These are phyloP conservation scores for Nannizziopsis arthrosporioides DNA, from an alignment of 2,329 filamentous ascomycete species.

Conservation along the genomic window DNA sequence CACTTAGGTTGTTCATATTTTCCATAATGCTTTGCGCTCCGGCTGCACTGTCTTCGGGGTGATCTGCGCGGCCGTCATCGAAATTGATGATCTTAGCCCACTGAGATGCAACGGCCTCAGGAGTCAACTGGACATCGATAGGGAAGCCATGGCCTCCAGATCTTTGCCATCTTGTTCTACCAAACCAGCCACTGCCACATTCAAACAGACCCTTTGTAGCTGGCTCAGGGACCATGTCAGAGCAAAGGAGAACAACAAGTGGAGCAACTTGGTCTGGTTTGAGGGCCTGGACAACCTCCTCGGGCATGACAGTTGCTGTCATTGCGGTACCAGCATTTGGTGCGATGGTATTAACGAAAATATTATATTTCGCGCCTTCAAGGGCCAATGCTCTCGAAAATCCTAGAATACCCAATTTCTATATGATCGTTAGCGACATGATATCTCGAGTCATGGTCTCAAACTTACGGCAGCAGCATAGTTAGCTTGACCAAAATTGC, in stretches of 20 bases:
- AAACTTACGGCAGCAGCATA: slow-evolving; percentile 71
- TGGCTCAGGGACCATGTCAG: slow-evolving; percentile 73
- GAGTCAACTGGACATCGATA: slow-evolving; percentile 66
- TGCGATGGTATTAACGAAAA: slow-evolving; percentile 94
- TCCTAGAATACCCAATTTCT: slow-evolving; percentile 87
- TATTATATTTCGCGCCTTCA: slow-evolving; percentile 95
- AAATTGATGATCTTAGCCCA: slow-evolving; percentile 78
- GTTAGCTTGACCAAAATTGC: slow-evolving; percentile 98
- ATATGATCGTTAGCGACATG: slow-evolving; percentile 24
- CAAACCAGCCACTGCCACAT: slow-evolving; percentile 87
- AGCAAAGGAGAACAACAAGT: slow-evolving; percentile 73
- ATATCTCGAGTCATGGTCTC: slow-evolving; percentile 19
- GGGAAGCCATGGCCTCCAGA: slow-evolving; percentile 84
- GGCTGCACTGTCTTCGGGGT: slow-evolving; percentile 68
- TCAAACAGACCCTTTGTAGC: slow-evolving; percentile 84
- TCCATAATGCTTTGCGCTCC: slow-evolving; percentile 67
- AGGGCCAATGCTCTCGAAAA: slow-evolving; percentile 87
- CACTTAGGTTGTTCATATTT: slow-evolving; percentile 69
- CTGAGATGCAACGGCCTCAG: slow-evolving; percentile 66
- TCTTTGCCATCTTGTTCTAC: slow-evolving; percentile 88
- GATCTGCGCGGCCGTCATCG: slow-evolving; percentile 72
- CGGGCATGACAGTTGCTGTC: slow-evolving; percentile 86
- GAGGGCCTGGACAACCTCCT: slow-evolving; percentile 96
- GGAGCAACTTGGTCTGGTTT: slow-evolving; percentile 98
- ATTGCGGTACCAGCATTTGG: slow-evolving; percentile 94